Base-by-base conservation (phyloP, 768 basidiomycete genomes). In the Suillus subalutaceus region DNA sequence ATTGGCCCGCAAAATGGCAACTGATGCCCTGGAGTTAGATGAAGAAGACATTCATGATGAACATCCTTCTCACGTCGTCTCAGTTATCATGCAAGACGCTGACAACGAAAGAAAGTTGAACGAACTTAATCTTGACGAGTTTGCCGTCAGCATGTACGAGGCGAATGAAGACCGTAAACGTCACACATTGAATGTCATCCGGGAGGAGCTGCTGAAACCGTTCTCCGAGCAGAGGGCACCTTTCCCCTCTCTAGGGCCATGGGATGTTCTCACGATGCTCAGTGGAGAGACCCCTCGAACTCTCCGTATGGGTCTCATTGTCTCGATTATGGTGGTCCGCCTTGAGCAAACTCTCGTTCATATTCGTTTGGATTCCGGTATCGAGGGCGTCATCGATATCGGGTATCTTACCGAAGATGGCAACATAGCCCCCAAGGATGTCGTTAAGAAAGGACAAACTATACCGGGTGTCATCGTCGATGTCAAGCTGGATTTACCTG, bases 1-100 rank as follows among this genome's bases (percentile, higher is more conserved):
- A 70, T 84, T 99, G 46, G 97, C 97, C 4, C 90, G 94, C 43
- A 98, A 99, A 82, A 97, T 99, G 96, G 97, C 97, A 44, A 93
- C 94, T 23, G 96, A 98, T 77, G 95, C 97, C 6, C 85, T 99
- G 16, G 97, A 98, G 73, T 85, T 94, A n/a, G 97, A 99, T 70
- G 96, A 97, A 72, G 97, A 99, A 76, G 97, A 99, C 79, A 85
- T 95, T 41, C 92, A 93, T 64, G 93, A 94, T 69, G 89, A 92
- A 72, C 93, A 97, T 74, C 93, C 96, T 35, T 99, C 97, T 2
- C 89, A 91, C 70, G 91, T 93, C 9, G 94, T 99, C 55, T 85
- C 86, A 16, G 79, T 89, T 56, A 90, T 99, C 74, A 94, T 97
- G 90, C 83, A 87, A 50, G 94, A 97, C 74, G 81, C 78, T 35